phyloP scores from a whole-genome alignment of 306 rosid genomes.

The Malus sieversii region DNA sequence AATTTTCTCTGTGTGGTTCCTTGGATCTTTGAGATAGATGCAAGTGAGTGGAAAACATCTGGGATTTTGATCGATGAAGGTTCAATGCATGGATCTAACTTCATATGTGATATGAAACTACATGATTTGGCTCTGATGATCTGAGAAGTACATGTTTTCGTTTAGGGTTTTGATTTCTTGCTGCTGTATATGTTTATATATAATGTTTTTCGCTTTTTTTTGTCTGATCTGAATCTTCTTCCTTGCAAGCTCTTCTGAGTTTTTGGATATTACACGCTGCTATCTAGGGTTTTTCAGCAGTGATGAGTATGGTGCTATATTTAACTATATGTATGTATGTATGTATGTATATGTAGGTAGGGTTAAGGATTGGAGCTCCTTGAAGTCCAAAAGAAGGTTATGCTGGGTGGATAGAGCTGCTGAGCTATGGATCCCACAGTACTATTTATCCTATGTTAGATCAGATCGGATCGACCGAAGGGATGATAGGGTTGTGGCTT shows the following conservation, averaged over 20 bases:
- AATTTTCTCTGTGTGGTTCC: too few species aligned
- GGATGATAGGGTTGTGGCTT: conserved; percentile 66
- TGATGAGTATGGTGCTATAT: too few species aligned
- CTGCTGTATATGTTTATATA: background rate
- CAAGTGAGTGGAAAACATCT: background rate
- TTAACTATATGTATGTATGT: too few species aligned
- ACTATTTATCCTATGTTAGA: conserved; percentile 24
- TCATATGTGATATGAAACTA: background rate
- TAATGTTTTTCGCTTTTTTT: too few species aligned
- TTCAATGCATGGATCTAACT: background rate
- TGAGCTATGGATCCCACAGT: conserved; percentile 80
- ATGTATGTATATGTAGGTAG: background rate
- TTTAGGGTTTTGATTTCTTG: background rate
- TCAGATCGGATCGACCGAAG: background rate
- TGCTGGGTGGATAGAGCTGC: conserved; percentile 78
- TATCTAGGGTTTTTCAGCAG: too few species aligned
- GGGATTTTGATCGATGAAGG: background rate
- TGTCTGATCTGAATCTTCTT: too few species aligned
- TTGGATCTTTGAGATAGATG: background rate
- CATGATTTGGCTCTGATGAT: background rate
- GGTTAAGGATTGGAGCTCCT: conserved; percentile 70
- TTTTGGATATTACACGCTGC: too few species aligned
- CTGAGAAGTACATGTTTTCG: too few species aligned
- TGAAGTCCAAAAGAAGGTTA: conserved; percentile 74
- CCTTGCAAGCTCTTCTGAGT: too few species aligned